Percentiles rank a stretch among this genome's conserved stretches.
Evolutionary conservation across 768 basidiomycete species (phyloP).

Genomic region (Termitomyces sp.): DNA sequence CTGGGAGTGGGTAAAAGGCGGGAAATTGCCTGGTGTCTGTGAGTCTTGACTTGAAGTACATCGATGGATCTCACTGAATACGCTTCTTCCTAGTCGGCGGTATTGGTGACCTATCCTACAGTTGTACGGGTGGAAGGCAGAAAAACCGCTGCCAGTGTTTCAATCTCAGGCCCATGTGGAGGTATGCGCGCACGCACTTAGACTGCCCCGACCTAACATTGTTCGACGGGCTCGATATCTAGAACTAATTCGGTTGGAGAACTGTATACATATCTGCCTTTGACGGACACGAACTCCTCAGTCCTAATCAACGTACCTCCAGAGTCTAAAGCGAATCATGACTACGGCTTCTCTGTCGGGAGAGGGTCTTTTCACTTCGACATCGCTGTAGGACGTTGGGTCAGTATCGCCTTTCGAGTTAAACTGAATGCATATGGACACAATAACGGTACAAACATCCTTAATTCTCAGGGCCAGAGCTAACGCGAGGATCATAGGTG

Average conservation of each 20-base stretch:
- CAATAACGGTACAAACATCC: constrained; percentile 43
- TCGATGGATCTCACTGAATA: not conserved
- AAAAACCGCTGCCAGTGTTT: constrained; percentile 62
- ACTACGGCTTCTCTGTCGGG: constrained; percentile 65
- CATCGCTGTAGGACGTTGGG: constrained; percentile 52
- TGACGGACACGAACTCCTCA: constrained; percentile 35
- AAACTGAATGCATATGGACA: constrained; percentile 57
- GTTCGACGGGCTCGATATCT: not conserved
- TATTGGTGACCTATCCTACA: constrained; percentile 48
- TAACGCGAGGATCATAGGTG: constrained; percentile 31
- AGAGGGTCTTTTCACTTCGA: constrained; percentile 55
- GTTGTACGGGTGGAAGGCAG: constrained; percentile 65
- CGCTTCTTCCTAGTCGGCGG: constrained; percentile 42
- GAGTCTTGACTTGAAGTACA: constrained; percentile 18
- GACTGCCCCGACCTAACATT: too few species aligned
- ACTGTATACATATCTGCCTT: constrained; percentile 65
- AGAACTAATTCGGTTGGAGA: constrained; percentile 43
- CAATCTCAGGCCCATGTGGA: constrained; percentile 70
- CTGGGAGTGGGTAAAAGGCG: constrained; percentile 70
- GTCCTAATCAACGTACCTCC: constrained; percentile 44
- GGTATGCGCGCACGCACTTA: constrained; percentile 28
- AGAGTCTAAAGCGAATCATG: constrained; percentile 39
- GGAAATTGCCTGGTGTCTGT: constrained; percentile 73
- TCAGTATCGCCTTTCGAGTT: constrained; percentile 57
- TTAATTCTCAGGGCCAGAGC: not conserved